Conservation (phyloP, 2,329 filamentous ascomycete species). For the Cryphonectria nitschkei region DNA sequence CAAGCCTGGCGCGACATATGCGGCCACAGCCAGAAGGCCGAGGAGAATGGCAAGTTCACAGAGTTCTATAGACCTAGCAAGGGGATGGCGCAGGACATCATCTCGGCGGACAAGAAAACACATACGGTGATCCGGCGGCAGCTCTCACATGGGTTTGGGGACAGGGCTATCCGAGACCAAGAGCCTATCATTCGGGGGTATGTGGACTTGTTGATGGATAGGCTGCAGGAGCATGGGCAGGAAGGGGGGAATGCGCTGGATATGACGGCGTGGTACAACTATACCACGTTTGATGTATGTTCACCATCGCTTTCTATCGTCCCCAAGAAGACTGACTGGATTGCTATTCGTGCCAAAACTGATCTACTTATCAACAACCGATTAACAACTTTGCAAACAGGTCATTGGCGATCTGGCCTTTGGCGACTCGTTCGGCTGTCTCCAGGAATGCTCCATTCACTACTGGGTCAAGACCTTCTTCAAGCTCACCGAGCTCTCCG, state of each 20-base stretch:
- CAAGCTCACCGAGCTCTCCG: conserved; percentile 4
- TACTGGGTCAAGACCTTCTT: conserved; percentile 31
- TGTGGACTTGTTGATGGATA: conserved; percentile 28
- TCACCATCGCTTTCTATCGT: no score
- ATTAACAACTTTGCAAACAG: neutral
- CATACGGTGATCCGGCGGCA: conserved; percentile 29
- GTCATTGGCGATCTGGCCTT: conserved; percentile 19
- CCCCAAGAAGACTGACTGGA: no score
- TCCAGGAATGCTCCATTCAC: conserved; percentile 3
- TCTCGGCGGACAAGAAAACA: conserved; percentile 21
- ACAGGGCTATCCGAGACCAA: conserved; percentile 28
- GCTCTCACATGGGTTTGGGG: conserved; percentile 32
- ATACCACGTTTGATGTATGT: conserved; percentile 35
- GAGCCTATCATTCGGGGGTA: conserved; percentile 29
- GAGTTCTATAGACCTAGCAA: conserved; percentile 25
- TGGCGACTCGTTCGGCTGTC: conserved; percentile 15
- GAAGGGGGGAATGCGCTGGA: conserved; percentile 29
- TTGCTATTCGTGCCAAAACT: no score
- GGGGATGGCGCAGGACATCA: conserved; percentile 27
- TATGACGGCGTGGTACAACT: conserved; percentile 34
- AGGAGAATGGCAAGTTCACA: conserved; percentile 29
- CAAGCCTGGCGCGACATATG: conserved; percentile 42
- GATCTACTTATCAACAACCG: no score
- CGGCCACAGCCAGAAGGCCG: conserved; percentile 30
- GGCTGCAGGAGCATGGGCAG: conserved; percentile 21